These are phyloP conservation scores for Ophiostoma tasmaniense DNA, from an alignment of 2,329 filamentous ascomycete species.

Conservation along the genomic window DNA sequence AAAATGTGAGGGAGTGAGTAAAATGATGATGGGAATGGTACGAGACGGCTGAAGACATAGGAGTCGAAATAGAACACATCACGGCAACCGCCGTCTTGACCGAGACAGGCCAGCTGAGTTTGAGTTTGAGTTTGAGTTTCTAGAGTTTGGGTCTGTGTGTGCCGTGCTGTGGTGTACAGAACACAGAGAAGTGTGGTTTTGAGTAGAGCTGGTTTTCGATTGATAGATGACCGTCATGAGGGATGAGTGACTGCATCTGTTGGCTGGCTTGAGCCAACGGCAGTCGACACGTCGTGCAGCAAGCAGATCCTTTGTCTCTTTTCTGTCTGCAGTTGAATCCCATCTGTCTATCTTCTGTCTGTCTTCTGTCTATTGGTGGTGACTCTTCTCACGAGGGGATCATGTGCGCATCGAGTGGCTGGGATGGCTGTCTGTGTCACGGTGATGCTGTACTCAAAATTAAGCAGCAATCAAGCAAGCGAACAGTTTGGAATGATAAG, in stretches of 20 bases:
- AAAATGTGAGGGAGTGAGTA: background rate
- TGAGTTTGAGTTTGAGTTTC: background rate
- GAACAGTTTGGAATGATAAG: background rate
- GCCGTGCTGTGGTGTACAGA: too few relatives aligned
- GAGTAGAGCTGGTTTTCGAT: background rate
- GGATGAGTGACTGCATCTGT: too few relatives aligned
- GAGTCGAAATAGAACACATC: background rate
- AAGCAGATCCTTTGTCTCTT: background rate
- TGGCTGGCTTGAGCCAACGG: background rate
- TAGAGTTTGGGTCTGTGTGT: background rate
- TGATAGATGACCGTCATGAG: background rate
- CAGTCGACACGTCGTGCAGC: background rate
- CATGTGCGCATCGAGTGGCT: background rate
- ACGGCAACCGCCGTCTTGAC: background rate
- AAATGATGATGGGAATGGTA: background rate
- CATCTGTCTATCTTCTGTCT: too few relatives aligned
- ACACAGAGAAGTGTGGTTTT: too few relatives aligned
- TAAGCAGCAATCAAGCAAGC: background rate
- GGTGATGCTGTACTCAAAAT: background rate
- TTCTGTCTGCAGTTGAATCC: too few relatives aligned
- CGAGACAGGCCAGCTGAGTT: background rate
- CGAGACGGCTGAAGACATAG: background rate
- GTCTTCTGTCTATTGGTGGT: too few relatives aligned
- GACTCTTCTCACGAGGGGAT: background rate
- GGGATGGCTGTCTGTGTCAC: background rate